Evolutionary conservation across 768 basidiomycete species (phyloP).

Genomic region (Leucocoprinus sp.): DNA sequence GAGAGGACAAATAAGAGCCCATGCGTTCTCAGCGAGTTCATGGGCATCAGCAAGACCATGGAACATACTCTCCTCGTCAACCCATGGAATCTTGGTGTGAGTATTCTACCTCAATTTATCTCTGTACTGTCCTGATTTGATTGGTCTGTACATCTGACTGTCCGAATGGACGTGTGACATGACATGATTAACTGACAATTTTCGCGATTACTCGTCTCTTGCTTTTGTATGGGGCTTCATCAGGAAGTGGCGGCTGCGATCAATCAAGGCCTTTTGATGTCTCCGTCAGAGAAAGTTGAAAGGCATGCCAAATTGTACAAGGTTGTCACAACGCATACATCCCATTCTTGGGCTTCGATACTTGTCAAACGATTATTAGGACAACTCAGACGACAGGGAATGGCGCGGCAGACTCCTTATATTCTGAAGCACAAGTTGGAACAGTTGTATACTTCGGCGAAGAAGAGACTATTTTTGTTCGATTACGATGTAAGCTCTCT

Average conservation of each 20-base stretch:
- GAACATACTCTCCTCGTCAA: constrained; percentile 84
- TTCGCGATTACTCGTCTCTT: no score
- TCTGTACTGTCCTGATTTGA: no score
- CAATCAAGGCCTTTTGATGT: constrained; percentile 81
- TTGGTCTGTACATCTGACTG: no score
- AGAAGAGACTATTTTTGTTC: constrained; percentile 85
- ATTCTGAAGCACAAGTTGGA: constrained; percentile 58
- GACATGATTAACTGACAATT: no score
- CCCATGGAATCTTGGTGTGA: constrained; percentile 88
- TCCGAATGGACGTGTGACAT: no score
- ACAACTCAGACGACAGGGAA: constrained; percentile 70
- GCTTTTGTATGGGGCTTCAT: neutral
- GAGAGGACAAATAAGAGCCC: constrained; percentile 76
- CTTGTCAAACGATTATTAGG: constrained; percentile 83
- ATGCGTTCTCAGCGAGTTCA: constrained; percentile 91
- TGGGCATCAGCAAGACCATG: constrained; percentile 95
- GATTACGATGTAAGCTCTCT: constrained; percentile 77
- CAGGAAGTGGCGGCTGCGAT: constrained; percentile 87
- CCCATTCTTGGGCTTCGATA: constrained; percentile 90
- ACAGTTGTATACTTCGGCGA: constrained; percentile 53
- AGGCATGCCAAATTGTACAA: constrained; percentile 75
- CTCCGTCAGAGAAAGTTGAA: constrained; percentile 57
- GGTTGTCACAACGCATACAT: constrained; percentile 86
- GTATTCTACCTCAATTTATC: constrained; percentile 19
- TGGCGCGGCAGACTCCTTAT: constrained; percentile 78